Conservation (phyloP, 2,329 filamentous ascomycete species). For the Anisogramma anomala region DNA sequence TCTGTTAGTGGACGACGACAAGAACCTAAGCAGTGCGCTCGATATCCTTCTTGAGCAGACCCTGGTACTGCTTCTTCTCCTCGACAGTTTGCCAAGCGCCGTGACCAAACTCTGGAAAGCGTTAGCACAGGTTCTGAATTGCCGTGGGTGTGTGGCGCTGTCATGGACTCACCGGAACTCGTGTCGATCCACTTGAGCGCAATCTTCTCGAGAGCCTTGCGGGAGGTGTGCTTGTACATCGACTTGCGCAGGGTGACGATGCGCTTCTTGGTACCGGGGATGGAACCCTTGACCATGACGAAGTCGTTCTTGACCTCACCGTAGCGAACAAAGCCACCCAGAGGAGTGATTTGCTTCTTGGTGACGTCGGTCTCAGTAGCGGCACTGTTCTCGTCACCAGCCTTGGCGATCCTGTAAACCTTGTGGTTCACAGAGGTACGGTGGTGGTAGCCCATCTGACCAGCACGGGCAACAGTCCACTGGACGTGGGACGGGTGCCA, state of each 20-base stretch:
- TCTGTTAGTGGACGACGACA: constrained; percentile 26
- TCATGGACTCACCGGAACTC: constrained; percentile 4
- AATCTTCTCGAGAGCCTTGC: constrained; percentile 96
- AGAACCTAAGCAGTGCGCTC: constrained; percentile 33
- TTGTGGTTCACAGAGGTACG: constrained; percentile 99
- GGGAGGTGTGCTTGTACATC: constrained; percentile 93
- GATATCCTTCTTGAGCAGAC: constrained; percentile 98
- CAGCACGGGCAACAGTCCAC: constrained; percentile 99
- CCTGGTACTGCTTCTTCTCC: constrained; percentile 96
- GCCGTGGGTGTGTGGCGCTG: not conserved
- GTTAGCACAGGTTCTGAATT: not conserved
- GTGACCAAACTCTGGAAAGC: constrained; percentile 93
- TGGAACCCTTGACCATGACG: constrained; percentile 87
- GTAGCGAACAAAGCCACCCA: constrained; percentile 99
- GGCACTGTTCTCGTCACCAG: constrained; percentile 77
- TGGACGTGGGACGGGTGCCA: constrained; percentile 99
- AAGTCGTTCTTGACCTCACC: constrained; percentile 99
- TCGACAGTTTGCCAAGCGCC: constrained; percentile 97
- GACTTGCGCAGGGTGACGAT: constrained; percentile 46
- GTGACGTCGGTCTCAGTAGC: constrained; percentile 92
- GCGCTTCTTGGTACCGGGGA: constrained; percentile 98
- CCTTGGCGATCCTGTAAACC: constrained; percentile 97
- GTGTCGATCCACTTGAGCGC: constrained; percentile 99
- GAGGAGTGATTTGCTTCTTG: constrained; percentile 98
- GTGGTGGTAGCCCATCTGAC: constrained; percentile 99